phyloP scores from a whole-genome alignment of 352 stramenopile genomes.

The Globisporangium nodosum region DNA sequence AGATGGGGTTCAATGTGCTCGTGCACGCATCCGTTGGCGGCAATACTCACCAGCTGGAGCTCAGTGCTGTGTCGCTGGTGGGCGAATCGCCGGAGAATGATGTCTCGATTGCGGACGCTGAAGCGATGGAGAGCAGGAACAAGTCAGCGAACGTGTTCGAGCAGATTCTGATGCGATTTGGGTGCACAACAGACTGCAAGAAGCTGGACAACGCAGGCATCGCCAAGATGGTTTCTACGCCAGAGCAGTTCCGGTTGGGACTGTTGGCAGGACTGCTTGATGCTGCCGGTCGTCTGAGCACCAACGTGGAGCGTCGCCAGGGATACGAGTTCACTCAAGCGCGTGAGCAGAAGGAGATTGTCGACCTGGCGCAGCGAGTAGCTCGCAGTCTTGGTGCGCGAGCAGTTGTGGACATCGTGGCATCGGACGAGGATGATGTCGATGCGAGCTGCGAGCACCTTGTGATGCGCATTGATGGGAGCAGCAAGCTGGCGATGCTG shows the following conservation, averaged over 20 bases:
- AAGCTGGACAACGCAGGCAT: background rate
- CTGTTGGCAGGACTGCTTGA: background rate
- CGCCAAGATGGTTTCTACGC: background rate
- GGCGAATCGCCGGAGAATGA: background rate
- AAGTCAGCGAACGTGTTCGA: background rate
- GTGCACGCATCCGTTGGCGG: background rate
- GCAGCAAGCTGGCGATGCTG: background rate
- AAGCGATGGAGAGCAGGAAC: background rate
- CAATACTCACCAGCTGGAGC: background rate
- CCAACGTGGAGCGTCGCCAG: background rate
- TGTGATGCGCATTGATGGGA: background rate
- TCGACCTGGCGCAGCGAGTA: background rate
- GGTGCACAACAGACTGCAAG: background rate
- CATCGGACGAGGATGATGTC: background rate
- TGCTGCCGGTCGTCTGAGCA: background rate
- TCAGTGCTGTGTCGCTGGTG: background rate
- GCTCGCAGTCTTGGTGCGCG: background rate
- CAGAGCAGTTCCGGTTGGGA: background rate
- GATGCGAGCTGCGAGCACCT: background rate
- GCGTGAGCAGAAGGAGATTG: background rate
- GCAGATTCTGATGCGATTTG: background rate
- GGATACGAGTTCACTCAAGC: background rate
- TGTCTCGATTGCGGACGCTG: background rate
- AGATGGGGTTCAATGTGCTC: background rate
- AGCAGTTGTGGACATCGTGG: background rate